Base-by-base conservation (phyloP, 306 rosid species). In the Psophocarpus tetragonolobus region DNA sequence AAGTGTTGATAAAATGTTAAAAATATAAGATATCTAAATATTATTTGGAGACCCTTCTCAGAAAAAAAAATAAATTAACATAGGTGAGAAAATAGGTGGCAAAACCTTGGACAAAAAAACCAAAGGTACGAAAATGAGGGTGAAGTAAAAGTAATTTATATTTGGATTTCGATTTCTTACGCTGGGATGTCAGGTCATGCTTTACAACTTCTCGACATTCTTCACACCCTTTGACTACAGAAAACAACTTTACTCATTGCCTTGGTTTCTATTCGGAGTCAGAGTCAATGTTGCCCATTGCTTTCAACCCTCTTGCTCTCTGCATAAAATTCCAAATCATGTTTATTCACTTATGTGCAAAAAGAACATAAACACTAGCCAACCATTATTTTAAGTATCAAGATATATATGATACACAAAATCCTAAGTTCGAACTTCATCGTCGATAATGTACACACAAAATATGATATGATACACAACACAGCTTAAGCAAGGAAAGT, bases 221-320 rank as follows among this genome's bases (percentile, higher is more conserved):
- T 42, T 78, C 74, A 76, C 66, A 38, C 44, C 48, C 66, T 17
- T 58, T 66, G 29, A 57, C 41, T 61, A 71, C 78, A 57, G 48
- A 77, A 72, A 71, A 69, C 81, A 80, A 63, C 53, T 76, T 66
- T 73, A 61, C 76, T 21, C 65, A n/a, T n/a, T 64, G 44, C 60
- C 8, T 58, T 20, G 41, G 63, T 70, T 39, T 32, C 90, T 81
- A 90, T 64, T 94, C 97, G 4, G 98, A 92, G 41, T 92, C 97
- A 0, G 97, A 89, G 2, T 92, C 97, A 89, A 90, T 79, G 76
- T 83, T 92, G 57, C 96, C 93, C 98, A 94, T 94, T 42, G 98
- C 98, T 87, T 90, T 92, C 68, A 94, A 81, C 23, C 98, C 97
- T 82, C 95, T 88, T 69, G 98, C 91, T 80, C 93, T 94, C 97